Evolutionary conservation across 1,139 yeast species (phyloP).

Genomic region (Lipomyces yarrowii): DNA sequence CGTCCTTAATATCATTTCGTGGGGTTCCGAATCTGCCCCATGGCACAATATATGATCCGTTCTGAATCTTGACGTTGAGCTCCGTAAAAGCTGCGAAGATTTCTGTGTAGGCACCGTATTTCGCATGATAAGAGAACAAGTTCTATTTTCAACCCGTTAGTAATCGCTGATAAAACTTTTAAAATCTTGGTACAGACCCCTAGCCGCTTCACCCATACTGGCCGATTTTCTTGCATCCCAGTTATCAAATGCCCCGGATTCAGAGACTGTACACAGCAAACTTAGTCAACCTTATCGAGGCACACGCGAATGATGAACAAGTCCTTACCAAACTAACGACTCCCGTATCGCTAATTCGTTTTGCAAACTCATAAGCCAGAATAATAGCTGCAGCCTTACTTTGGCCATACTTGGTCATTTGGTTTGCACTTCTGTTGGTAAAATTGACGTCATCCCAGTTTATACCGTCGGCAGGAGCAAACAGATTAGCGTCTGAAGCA

Average conservation of each 20-base stretch:
- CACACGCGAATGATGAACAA: background rate
- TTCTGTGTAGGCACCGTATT: slow-evolving; percentile 50
- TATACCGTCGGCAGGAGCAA: slow-evolving; percentile 27
- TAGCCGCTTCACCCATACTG: slow-evolving; percentile 17
- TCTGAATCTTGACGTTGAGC: slow-evolving; percentile 37
- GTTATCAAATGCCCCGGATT: slow-evolving; percentile 54
- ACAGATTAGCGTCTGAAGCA: slow-evolving; percentile 26
- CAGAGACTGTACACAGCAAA: slow-evolving; percentile 42
- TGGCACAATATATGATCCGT: slow-evolving; percentile 43
- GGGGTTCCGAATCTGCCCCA: slow-evolving; percentile 40
- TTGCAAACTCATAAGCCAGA: slow-evolving; percentile 21
- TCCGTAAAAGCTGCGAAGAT: slow-evolving; percentile 51
- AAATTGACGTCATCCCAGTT: slow-evolving; percentile 30
- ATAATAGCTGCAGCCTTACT: slow-evolving; percentile 28
- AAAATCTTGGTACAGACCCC: slow-evolving; percentile 16
- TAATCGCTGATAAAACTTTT: background rate
- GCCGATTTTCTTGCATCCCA: slow-evolving; percentile 46
- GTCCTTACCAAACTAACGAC: slow-evolving; percentile 23
- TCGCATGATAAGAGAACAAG: slow-evolving; percentile 33
- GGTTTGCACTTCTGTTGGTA: slow-evolving; percentile 9
- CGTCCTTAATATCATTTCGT: slow-evolving; percentile 17
- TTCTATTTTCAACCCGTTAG: slow-evolving; percentile 7
- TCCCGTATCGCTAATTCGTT: slow-evolving; percentile 8
- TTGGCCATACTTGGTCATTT: slow-evolving; percentile 26
- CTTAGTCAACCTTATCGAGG: slow-evolving; percentile 26